Base-by-base conservation (phyloP, 176 grass and related monocot species). In the Chrysopogon serrulatus region DNA sequence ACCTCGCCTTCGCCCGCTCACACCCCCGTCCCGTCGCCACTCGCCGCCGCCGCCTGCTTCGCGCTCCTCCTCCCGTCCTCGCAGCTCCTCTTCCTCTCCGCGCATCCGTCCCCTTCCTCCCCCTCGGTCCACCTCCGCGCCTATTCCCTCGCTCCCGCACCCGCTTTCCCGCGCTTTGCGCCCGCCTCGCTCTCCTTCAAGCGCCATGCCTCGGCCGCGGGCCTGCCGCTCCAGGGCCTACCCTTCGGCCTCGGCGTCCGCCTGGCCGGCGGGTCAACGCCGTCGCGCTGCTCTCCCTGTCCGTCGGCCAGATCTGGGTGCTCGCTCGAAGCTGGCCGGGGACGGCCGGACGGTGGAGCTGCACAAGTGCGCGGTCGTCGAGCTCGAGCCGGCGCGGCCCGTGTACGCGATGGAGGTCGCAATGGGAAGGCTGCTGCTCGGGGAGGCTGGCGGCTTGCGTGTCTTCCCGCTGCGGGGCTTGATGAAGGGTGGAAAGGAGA, bases 251-350 rank as follows among this genome's bases (percentile, higher is more conserved):
- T 91, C n/a, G 86, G 90, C 12, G 86, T 92, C 28, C 80, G 81
- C 74, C 86, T 99, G 49, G 92, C 84, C 4, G 88, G 65, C 1
- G 89, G 24, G 85, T 89, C 78, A 99, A 99, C 86, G 65, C 77
- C 65, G 78, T 96, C 11, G 91, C 86, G 31, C 65, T 99, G 42
- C 91, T 94, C 64, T 94, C 93, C 21, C 65, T 91, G n/a, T 81
- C 85, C 64, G 86, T 83, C n/a, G 61, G 61, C 1, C 93, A 99
- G 89, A 99, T 99, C 93, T 99, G 96, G 96, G 73, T 99, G 41
- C 21, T 96, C 23, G 84, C 83, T 2, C 86, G 19, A 90, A 47
- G 70, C 71, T 88, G 69, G 62, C 77, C 39, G 83, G 40, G 19
- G 90, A 86, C 35, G 82, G 62, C 51, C 49, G 68, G 19, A 89